Evolutionary conservation across 495 filamentous ascomycete genomes (phyloP), one percentile per base, ranked within the genome.

Genomic region (Poronia punctata): DNA sequence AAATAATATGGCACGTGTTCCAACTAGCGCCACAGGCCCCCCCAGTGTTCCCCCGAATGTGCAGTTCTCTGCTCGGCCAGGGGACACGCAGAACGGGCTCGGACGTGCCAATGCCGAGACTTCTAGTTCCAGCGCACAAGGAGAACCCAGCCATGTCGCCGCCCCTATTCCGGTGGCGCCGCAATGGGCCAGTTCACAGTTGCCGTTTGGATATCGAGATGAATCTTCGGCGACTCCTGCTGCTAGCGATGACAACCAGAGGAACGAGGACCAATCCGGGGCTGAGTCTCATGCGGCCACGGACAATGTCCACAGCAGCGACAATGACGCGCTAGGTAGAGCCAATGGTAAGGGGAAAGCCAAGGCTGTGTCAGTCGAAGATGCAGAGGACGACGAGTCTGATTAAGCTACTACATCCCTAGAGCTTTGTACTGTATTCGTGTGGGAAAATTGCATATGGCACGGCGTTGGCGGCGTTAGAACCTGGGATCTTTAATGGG

Each of bases 151-250:
- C 0, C 35, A 48, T 15, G 65, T 66, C 11, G 59, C 61, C 14
- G 54, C 60, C 3, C 65, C 66, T 15, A 64, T 54, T 4, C 62
- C 66, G 2, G 48, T 64, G 5, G 41, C 54, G 28, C 68, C 68
- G n/a, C 66, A 61, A 33, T 71, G 68, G 68, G 64, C 64, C 12
- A 57, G 63, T 2, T 44, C 60, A 4, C 67, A 66, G 40, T 48
- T 69, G 1, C 64, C 67, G 21, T 44, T 53, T 37, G 41, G 43
- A 18, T 45, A 43, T 17, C 36, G 26, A 26, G 29, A 45, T 7
- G 38, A 35, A 27, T 46, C 50, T 0, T 41, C 43, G 3, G 43
- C 50, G 16, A 39, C 49, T 2, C 21, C 46, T 31, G 26, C 44
- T 30, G 18, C 38, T 15, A 35, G 23, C 9, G 50, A 54, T 18